phyloP scores from a whole-genome alignment of 1,139 yeast genomes.

The Zhuliangozyma blackwelliae region DNA sequence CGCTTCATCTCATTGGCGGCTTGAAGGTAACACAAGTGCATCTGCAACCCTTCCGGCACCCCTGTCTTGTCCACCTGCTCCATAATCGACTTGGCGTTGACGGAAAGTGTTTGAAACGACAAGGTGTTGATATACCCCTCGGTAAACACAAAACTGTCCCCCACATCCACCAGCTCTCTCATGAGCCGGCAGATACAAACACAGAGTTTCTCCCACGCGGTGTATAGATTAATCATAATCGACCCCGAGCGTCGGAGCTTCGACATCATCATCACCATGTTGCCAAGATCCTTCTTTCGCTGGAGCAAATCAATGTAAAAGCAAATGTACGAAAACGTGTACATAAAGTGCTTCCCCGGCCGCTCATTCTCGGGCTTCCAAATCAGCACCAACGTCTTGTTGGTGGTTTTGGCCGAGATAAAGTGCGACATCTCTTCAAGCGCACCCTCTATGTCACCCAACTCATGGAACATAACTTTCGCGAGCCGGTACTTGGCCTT shows the following conservation, averaged over 20 bases:
- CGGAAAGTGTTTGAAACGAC: constrained; percentile 42
- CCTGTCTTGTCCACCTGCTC: constrained; percentile 26
- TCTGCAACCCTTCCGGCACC: constrained; percentile 24
- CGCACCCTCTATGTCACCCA: constrained; percentile 51
- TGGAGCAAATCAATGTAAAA: constrained; percentile 59
- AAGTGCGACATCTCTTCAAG: constrained; percentile 59
- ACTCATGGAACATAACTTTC: constrained; percentile 51
- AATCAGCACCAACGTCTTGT: constrained; percentile 72
- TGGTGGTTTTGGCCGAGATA: constrained; percentile 62
- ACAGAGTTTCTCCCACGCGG: constrained; percentile 63
- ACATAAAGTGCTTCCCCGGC: constrained; percentile 89
- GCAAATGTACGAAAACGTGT: constrained; percentile 64
- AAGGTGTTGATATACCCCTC: constrained; percentile 50
- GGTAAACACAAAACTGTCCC: constrained; percentile 48
- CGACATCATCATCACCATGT: constrained; percentile 57
- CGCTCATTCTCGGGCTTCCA: constrained; percentile 94
- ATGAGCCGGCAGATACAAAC: constrained; percentile 46
- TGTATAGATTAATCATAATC: constrained; percentile 60
- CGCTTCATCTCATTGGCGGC: constrained; percentile 64
- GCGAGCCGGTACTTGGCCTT: constrained; percentile 78
- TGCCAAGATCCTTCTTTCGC: constrained; percentile 51
- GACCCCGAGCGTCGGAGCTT: constrained; percentile 73
- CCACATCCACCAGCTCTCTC: constrained; percentile 42
- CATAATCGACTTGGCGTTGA: constrained; percentile 33
- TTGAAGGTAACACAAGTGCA: constrained; percentile 40